These are phyloP conservation scores for Cytospora chrysosperma DNA, from an alignment of 2,329 filamentous ascomycete genomes.

Conservation along the genomic window DNA sequence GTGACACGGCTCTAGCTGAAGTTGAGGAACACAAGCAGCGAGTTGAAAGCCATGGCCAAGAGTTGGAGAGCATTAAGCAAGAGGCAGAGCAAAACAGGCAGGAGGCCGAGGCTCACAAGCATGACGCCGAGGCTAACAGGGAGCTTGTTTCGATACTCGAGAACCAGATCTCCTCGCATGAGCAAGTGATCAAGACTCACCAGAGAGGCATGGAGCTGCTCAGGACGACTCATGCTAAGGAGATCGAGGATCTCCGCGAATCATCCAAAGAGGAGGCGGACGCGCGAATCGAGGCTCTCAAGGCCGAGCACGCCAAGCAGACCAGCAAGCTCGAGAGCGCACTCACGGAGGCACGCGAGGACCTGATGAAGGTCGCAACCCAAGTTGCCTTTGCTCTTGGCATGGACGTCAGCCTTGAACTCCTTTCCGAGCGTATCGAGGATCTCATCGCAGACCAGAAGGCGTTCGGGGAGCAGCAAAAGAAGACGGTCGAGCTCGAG, in stretches of 20 bases:
- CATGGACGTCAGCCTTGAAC: constrained; percentile 65
- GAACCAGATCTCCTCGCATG: constrained; percentile 59
- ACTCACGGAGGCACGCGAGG: constrained; percentile 63
- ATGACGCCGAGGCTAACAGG: constrained; percentile 21
- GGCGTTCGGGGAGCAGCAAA: constrained; percentile 57
- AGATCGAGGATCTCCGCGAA: constrained; percentile 43
- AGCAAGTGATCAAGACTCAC: constrained; percentile 55
- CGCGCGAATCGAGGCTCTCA: constrained; percentile 56
- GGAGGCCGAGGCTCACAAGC: constrained; percentile 46
- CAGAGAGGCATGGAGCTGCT: constrained; percentile 52
- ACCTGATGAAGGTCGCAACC: constrained; percentile 62
- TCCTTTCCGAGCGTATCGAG: constrained; percentile 62
- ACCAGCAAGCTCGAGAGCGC: constrained; percentile 59
- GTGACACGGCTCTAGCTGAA: constrained; percentile 50
- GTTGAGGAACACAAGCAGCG: constrained; percentile 40
- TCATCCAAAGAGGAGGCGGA: constrained; percentile 56
- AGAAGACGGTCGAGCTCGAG: constrained; percentile 58
- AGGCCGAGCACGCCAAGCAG: constrained; percentile 59
- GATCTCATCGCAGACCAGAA: constrained; percentile 59
- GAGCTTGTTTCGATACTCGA: constrained; percentile 54
- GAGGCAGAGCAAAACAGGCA: constrained; percentile 53
- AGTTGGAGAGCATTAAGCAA: constrained; percentile 66
- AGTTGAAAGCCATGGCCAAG: constrained; percentile 42
- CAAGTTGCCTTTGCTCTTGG: constrained; percentile 61
- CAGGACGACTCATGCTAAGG: constrained; percentile 47